phyloP scores from a whole-genome alignment of 768 basidiomycete species.

The Lepiota venenata region DNA sequence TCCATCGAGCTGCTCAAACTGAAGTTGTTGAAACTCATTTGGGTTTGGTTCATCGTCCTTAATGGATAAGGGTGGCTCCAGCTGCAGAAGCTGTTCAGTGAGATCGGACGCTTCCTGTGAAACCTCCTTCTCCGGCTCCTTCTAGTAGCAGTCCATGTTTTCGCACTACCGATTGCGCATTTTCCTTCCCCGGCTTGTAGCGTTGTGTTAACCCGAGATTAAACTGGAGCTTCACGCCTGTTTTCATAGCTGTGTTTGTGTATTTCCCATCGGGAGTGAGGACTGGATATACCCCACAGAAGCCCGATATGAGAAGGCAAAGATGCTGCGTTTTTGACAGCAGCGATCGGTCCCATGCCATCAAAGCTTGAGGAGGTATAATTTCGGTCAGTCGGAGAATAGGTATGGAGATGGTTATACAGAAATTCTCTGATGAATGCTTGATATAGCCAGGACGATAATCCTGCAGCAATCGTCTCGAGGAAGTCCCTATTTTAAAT shows the following conservation, averaged over 20 bases:
- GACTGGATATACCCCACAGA: conserved; percentile 51
- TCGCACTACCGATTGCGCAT: conserved; percentile 44
- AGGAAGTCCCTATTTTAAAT: conserved; percentile 48
- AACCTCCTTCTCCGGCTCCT: conserved; percentile 39
- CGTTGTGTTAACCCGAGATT: conserved; percentile 56
- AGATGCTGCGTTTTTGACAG: conserved; percentile 55
- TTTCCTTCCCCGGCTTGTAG: conserved; percentile 58
- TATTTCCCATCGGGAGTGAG: conserved; percentile 41
- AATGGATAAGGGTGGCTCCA: conserved; percentile 12
- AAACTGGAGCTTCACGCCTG: conserved; percentile 41
- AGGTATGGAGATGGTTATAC: conserved; percentile 55
- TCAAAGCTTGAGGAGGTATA: conserved; percentile 61
- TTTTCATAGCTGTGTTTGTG: conserved; percentile 26
- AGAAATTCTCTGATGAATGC: conserved; percentile 41
- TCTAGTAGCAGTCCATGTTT: conserved; percentile 45
- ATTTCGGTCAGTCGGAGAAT: conserved; percentile 45
- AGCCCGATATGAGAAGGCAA: conserved; percentile 61
- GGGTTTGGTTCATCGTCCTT: conserved; percentile 33
- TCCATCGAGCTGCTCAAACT: conserved; percentile 65
- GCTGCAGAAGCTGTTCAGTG: conserved; percentile 14
- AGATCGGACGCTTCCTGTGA: conserved; percentile 7
- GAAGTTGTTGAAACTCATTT: conserved; percentile 52
- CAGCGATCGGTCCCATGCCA: conserved; percentile 72
- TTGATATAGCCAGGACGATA: conserved; percentile 60
- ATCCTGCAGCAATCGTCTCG: conserved; percentile 50